Conservation (phyloP, 495 filamentous ascomycete genomes). For the Emericellopsis terricola region DNA sequence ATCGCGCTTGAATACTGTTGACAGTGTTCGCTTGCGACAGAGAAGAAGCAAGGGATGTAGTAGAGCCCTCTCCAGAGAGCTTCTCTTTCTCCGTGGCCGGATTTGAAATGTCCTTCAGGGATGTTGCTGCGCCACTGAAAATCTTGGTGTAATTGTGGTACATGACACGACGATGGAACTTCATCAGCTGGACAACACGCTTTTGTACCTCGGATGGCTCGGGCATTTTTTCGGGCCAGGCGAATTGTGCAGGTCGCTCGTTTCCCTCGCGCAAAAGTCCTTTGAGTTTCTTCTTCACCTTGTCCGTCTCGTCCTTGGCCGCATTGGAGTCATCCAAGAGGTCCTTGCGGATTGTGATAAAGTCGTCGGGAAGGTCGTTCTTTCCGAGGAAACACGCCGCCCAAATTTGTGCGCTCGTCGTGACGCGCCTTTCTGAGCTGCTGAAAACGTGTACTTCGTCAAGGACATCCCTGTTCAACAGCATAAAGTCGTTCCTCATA, state of each 20-base stretch:
- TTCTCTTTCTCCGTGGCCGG: slow-evolving; percentile 19
- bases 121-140: slow-evolving; percentile 39
- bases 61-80: slow-evolving; percentile 16
- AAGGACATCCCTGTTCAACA: slow-evolving; percentile 83
- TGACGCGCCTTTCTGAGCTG: slow-evolving; percentile 85
- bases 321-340: slow-evolving; percentile 94
- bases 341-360: slow-evolving; percentile 80
- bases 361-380: slow-evolving; percentile 68
- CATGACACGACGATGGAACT: slow-evolving; percentile 90
- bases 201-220: slow-evolving; percentile 81
- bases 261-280: slow-evolving; percentile 73
- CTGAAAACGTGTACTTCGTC: slow-evolving; percentile 86
- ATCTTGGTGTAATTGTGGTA: slow-evolving; percentile 73
- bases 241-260: slow-evolving; percentile 78
- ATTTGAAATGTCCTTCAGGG: slow-evolving; percentile 35
- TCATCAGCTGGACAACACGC: slow-evolving; percentile 92
- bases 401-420: slow-evolving; percentile 94
- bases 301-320: slow-evolving; percentile 99
- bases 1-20: slow-evolving; percentile 62
- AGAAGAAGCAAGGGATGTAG: slow-evolving; percentile 19
- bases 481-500: slow-evolving; percentile 82
- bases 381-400: slow-evolving; percentile 73
- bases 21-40: slow-evolving; percentile 40
- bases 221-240: slow-evolving; percentile 90
- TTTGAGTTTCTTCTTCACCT: slow-evolving; percentile 98